phyloP scores from a whole-genome alignment of 208 protist species.

The Leishmania mexicana region DNA sequence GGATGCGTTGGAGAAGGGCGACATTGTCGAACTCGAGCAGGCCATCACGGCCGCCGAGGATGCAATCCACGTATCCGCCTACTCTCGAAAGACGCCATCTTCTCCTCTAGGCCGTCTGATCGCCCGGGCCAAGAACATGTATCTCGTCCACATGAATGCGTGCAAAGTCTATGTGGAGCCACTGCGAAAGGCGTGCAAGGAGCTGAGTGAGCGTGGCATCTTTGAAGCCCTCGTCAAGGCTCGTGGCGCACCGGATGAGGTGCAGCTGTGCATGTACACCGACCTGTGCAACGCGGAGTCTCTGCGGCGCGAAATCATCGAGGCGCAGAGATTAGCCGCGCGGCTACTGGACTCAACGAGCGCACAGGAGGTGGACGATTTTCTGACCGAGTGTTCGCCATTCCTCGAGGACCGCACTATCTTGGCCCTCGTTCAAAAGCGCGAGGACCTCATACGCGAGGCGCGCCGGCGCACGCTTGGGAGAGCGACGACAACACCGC shows the following conservation, averaged over 20 bases:
- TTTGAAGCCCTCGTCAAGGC: conserved; percentile 50
- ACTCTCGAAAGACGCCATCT: conserved; percentile 25
- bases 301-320: conserved; percentile 48
- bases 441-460: conserved; percentile 47
- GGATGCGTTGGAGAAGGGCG: conserved; percentile 61
- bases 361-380: conserved; percentile 50
- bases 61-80: conserved; percentile 17
- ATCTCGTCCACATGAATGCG: conserved; percentile 49
- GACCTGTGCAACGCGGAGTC: conserved; percentile 69
- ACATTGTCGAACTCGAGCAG: conserved; percentile 68
- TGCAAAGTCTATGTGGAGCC: conserved; percentile 62
- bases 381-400: conserved; percentile 50
- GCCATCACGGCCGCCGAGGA: conserved; percentile 50
- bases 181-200: conserved; percentile 58
- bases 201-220: conserved; percentile 51
- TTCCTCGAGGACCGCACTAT: conserved; percentile 63
- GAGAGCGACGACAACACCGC: conserved; percentile 12
- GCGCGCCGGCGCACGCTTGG: neutral
- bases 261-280: conserved; percentile 71
- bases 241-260: conserved; percentile 38
- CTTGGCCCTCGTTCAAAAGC: conserved; percentile 53
- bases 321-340: conserved; percentile 37
- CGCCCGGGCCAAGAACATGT: conserved; percentile 39
- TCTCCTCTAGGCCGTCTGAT: conserved; percentile 23
- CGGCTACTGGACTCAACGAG: conserved; percentile 42